Evolutionary conservation across 257 asterid genomes (phyloP).

Genomic region (Nicotiana otophora): DNA sequence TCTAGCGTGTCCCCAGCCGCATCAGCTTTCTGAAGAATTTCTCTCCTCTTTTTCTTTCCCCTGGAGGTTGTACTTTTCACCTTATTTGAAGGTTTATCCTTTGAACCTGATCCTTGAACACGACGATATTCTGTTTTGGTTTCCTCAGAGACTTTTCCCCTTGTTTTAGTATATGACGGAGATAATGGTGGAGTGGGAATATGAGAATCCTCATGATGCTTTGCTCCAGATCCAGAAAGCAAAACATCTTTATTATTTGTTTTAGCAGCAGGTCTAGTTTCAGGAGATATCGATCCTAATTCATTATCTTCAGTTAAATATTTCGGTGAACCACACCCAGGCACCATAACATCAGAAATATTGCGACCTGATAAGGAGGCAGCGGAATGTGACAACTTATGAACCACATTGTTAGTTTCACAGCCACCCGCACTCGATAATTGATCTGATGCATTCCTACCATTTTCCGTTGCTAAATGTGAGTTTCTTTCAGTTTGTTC

Average conservation of each 20-base stretch:
- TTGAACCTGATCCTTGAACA: not conserved
- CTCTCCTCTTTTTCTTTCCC: slow-evolving; percentile 17
- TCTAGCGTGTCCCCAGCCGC: slow-evolving; percentile 20
- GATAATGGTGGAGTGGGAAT: slow-evolving; percentile 7
- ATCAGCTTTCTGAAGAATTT: slow-evolving; percentile 19
- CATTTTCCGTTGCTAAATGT: not conserved
- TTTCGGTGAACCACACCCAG: not conserved
- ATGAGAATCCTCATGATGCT: not conserved
- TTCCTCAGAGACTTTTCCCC: slow-evolving; percentile 7
- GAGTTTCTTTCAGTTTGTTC: not conserved
- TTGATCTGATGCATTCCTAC: not conserved
- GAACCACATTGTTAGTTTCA: slow-evolving; percentile 2
- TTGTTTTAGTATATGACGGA: not conserved
- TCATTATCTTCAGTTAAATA: not conserved
- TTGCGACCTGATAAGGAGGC: not conserved
- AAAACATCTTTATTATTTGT: not conserved
- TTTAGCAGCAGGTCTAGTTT: not conserved
- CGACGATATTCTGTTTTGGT: not conserved
- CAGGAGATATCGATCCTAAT: not conserved
- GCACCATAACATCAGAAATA: not conserved
- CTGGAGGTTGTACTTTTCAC: slow-evolving; percentile 10
- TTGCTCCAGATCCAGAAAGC: not conserved
- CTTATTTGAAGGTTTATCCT: slow-evolving; percentile 9
- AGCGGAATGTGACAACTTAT: not conserved
- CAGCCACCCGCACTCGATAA: not conserved